Base-by-base conservation (phyloP, 805 yeast genomes). In the Metschnikowia picachoensis region DNA sequence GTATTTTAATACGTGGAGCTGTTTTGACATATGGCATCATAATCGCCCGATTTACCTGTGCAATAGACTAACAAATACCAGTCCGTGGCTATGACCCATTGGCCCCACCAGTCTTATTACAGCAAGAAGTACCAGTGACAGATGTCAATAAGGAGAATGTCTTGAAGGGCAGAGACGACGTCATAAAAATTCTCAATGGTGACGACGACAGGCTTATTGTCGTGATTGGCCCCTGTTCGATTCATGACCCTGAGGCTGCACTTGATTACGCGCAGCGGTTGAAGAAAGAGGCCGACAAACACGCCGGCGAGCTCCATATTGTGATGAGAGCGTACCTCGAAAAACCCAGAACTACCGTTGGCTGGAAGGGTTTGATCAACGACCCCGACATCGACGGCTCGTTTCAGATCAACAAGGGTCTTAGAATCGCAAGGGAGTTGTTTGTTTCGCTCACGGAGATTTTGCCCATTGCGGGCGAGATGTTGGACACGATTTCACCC, bases 321-420 rank as follows among this genome's bases (percentile, higher is more conserved):
- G 79, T 92, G 53, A 92, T 92, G 99, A 85, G 99, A 74, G 98
- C 98, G 7, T 92, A 92, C 78, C 77, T 92, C 57, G 99, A 92
- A 73, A 92, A 92, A 72, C 99, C 99, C 61, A 85, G 99, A 76
- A 92, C 99, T 53, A 92, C 98, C 20, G 98, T 92, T 45, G 99
- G 99, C 55, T 92, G 99, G 99, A 92, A 92, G 72, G 99, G 99
- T 60, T 76, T 92, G 60, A 90, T 92, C 65, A 92, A 92, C 68
- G 99, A 92, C 70, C 99, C 99, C 39, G 96, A 92, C 61, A 80
- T 92, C 50, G 88, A 92, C 69, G 86, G 87, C 61, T 76, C 97
- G 40, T 94, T 85, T 80, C 85, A 92, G 66, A 94, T 92, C 67
- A 92, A 92, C 79, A 88, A 89, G 72, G 99, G 99, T 61, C 77